Evolutionary conservation across 1,139 yeast species (phyloP).

Genomic region (Yamadazyma epiphylla): DNA sequence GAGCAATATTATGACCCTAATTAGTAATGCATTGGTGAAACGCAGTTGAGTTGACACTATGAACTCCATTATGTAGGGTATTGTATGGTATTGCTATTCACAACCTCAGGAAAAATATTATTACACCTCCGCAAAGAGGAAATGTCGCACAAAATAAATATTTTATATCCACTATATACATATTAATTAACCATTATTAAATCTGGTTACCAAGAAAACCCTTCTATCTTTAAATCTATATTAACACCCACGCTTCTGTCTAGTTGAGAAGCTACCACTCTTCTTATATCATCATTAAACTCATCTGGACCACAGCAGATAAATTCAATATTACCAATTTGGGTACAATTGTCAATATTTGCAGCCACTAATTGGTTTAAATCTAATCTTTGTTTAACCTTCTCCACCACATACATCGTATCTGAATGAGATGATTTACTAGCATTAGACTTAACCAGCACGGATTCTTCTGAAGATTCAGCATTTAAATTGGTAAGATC

Average conservation of each 20-base stretch:
- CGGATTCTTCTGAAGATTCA: no score
- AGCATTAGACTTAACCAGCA: background rate
- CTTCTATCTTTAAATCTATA: background rate
- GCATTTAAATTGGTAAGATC: no score
- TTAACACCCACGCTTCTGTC: background rate
- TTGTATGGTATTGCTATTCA: no score
- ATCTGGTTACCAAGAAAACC: background rate
- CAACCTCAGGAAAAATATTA: no score
- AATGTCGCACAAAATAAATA: no score
- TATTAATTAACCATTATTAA: no score
- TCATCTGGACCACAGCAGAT: background rate
- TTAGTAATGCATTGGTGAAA: no score
- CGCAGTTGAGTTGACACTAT: no score
- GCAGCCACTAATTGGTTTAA: background rate
- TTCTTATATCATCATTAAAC: conserved; percentile 1
- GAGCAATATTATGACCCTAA: no score
- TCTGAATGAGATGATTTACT: background rate
- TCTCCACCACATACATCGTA: background rate
- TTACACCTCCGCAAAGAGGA: no score
- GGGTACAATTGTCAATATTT: background rate
- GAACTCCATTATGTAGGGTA: no score
- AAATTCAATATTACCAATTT: background rate
- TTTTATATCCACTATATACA: no score
- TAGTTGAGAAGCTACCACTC: background rate
- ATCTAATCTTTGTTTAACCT: background rate